Evolutionary conservation across 176 grass and related monocot genomes (phyloP).

Genomic region (Paspalum notatum): DNA sequence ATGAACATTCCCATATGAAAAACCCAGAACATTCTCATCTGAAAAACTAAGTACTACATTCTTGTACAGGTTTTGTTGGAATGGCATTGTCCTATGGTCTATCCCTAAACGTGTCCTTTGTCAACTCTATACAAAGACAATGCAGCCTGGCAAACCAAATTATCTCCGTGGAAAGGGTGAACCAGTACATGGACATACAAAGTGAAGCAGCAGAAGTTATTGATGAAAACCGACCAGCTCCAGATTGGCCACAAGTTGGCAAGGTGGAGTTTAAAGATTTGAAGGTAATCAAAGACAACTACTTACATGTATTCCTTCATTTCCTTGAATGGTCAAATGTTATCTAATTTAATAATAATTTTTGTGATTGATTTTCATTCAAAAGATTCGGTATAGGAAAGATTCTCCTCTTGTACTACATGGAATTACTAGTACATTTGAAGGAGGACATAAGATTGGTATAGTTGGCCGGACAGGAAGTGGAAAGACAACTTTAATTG

Average conservation of each 20-base stretch:
- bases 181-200: slow-evolving; percentile 81
- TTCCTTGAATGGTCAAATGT: not conserved
- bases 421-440: slow-evolving; percentile 80
- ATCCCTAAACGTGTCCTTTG: slow-evolving; percentile 76
- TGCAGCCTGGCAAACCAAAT: slow-evolving; percentile 77
- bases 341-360: not conserved
- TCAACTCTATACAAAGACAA: slow-evolving; percentile 78
- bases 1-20: not conserved
- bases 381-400: slow-evolving; percentile 81
- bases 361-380: slow-evolving; percentile 28
- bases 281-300: slow-evolving; percentile 54
- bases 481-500: slow-evolving; percentile 90
- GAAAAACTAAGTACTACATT: slow-evolving; percentile 21
- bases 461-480: slow-evolving; percentile 91
- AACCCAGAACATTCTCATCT: not conserved
- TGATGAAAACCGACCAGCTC: slow-evolving; percentile 53
- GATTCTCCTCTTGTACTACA: slow-evolving; percentile 72
- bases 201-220: slow-evolving; percentile 74
- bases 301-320: not conserved
- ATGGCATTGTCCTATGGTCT: slow-evolving; percentile 95
- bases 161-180: slow-evolving; percentile 91
- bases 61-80: slow-evolving; percentile 76
- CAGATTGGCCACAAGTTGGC: slow-evolving; percentile 78
- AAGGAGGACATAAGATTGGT: slow-evolving; percentile 83
- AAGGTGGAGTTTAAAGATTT: slow-evolving; percentile 76